A percentile compares a stretch with the other conserved stretches of the same genome.
These are phyloP conservation scores for Fusarium tuaranense DNA, from an alignment of 2,329 filamentous ascomycete genomes.

Conservation along the genomic window DNA sequence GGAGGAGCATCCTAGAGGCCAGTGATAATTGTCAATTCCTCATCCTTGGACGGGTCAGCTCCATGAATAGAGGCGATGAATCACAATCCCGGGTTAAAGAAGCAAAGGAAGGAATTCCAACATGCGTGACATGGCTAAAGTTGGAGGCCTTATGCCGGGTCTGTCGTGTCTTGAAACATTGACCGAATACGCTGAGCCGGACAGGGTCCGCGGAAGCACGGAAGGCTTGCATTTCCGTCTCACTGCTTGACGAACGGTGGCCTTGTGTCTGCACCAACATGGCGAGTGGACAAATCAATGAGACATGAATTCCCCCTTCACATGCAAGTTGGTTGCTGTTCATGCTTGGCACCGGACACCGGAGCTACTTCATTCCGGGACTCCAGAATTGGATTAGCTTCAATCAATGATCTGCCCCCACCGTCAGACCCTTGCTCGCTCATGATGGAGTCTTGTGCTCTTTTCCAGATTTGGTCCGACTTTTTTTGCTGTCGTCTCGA, in stretches of 20 bases:
- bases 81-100: neutral
- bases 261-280: neutral
- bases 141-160: neutral
- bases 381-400: neutral
- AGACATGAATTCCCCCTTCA: neutral
- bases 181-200: neutral
- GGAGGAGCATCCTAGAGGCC: neutral
- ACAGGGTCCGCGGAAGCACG: neutral
- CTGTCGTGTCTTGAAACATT: neutral
- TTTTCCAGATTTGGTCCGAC: conserved; percentile 34
- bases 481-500: conserved; percentile 35
- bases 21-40: neutral
- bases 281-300: conserved; percentile 1
- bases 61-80: neutral
- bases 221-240: conserved; percentile 1
- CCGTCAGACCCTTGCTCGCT: conserved; percentile 28
- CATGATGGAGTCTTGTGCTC: conserved; percentile 37
- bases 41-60: neutral
- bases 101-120: neutral
- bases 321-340: conserved; percentile 9
- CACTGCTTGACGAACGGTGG: neutral
- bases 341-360: neutral
- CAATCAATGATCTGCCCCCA: conserved; percentile 33
- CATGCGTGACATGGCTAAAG: neutral
- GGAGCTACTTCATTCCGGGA: conserved; percentile 26